Base-by-base conservation (phyloP, 164 flowering plant species). In the Houttuynia cordata region DNA sequence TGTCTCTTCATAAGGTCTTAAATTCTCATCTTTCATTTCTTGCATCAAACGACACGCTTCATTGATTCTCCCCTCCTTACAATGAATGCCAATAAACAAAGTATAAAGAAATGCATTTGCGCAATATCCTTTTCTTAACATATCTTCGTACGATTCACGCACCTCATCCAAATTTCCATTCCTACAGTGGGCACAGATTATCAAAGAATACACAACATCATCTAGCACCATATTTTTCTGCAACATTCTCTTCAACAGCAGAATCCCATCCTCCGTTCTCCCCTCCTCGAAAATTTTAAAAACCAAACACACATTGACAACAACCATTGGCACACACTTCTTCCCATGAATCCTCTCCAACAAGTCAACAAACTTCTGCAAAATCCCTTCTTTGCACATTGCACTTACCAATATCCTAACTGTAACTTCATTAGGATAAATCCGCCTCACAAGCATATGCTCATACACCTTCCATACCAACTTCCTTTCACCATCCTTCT, bases 381-480 rank as follows among this genome's bases (percentile, higher is more conserved):
- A 65, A 52, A 69, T 76, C 62, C 97, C 97, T 75, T 80, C 85
- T 62, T 88, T 88, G 74, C 94, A 83, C 76, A 88, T 65, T 14
- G 79, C 85, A 66, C 52, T 61, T 13, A 82, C 73, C 96, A 89
- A 73, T 24, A 62, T 77, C 51, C 65, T 76, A 18, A 68, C 49
- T 0, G 88, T 84, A n/a, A 55, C 63, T 56, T 74, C 85, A 80
- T 85, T 85, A 58, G 95, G 95, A 58, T 73, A 83, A n/a, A 53
- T 67, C 66, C 87, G 83, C 20, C 42, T 74, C 41, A 63, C 51
- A 21, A 88, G 63, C 91, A 89, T 84, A 66, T 64, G 77, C 79
- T 86, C 91, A 70, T 85, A 92, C 21, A 92, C 64, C 49, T 67
- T 71, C 98, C 98, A 89, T 34, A 81, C 81, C 62, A 85, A 53